These are phyloP conservation scores for Smithsoniella earleae DNA, from an alignment of 163 green algal genomes.

Conservation along the genomic window DNA sequence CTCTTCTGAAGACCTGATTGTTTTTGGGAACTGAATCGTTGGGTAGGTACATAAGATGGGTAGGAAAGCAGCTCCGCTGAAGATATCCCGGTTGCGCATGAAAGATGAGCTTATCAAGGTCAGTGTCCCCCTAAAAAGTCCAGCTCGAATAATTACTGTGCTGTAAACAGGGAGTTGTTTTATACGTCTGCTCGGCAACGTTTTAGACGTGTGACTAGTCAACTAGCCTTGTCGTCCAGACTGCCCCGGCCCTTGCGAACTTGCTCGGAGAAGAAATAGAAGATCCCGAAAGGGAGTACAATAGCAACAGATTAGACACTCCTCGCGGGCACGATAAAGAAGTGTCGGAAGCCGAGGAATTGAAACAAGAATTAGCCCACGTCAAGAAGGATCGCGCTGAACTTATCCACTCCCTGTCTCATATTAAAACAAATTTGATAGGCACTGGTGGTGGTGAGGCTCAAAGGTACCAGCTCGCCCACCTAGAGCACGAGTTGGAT, in stretches of 20 bases:
- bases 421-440: conserved; percentile 22
- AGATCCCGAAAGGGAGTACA: conserved; percentile 27
- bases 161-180: background rate
- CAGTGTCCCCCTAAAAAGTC: background rate
- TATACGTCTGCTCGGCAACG: background rate
- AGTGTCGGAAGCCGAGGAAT: conserved; percentile 13
- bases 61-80: conserved; percentile 28
- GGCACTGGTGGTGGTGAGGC: conserved; percentile 18
- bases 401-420: conserved; percentile 23
- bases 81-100: conserved; percentile 16
- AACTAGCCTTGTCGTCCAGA: background rate
- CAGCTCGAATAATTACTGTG: background rate
- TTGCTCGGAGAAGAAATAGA: conserved; percentile 15
- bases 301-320: conserved; percentile 15
- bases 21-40: too few relatives aligned
- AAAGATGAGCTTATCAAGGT: conserved; percentile 30
- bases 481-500: conserved; percentile 52
- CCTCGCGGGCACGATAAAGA: conserved; percentile 19
- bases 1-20: too few relatives aligned
- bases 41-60: too few relatives aligned
- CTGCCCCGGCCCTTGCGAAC: conserved; percentile 20
- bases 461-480: background rate
- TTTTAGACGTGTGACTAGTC: background rate
- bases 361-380: background rate
- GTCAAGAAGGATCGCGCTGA: conserved; percentile 26